phyloP scores from a whole-genome alignment of 805 yeast genomes.

The Ogataea populi-albae region DNA sequence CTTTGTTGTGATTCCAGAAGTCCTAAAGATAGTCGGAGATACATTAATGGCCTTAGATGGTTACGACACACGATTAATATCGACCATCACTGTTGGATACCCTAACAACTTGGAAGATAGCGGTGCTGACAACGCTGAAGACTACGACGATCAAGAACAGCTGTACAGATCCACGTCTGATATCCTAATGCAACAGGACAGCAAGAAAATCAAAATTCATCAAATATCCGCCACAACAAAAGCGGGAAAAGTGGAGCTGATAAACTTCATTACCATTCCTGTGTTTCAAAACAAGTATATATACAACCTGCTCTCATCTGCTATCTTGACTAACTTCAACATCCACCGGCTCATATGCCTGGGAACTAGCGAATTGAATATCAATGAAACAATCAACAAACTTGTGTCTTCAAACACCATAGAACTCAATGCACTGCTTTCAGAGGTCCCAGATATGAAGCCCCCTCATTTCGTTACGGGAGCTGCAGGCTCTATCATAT shows the following conservation, averaged over 20 bases:
- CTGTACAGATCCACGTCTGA: slow-evolving; percentile 36
- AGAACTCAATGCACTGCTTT: slow-evolving; percentile 3
- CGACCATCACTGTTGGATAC: slow-evolving; percentile 13
- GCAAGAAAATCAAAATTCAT: slow-evolving; percentile 14
- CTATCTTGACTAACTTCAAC: slow-evolving; percentile 12
- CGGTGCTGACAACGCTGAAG: slow-evolving; percentile 22
- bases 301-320: slow-evolving; percentile 24
- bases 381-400: slow-evolving; percentile 16
- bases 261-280: slow-evolving; percentile 22
- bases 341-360: slow-evolving; percentile 14
- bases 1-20: slow-evolving; percentile 33
- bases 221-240: slow-evolving; percentile 5
- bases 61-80: slow-evolving; percentile 8
- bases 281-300: slow-evolving; percentile 21
- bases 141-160: slow-evolving; percentile 49
- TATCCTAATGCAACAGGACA: slow-evolving; percentile 26
- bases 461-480: slow-evolving; percentile 54
- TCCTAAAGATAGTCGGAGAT: slow-evolving; percentile 23
- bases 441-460: slow-evolving; percentile 35
- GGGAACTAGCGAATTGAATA: slow-evolving; percentile 25
- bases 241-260: slow-evolving; percentile 1
- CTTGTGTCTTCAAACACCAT: slow-evolving; percentile 10
- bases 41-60: slow-evolving; percentile 13
- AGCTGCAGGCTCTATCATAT: slow-evolving; percentile 37
- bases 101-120: slow-evolving; percentile 10